Evolutionary conservation across 768 basidiomycete species (phyloP).

Genomic region (Naganishia randhawae): DNA sequence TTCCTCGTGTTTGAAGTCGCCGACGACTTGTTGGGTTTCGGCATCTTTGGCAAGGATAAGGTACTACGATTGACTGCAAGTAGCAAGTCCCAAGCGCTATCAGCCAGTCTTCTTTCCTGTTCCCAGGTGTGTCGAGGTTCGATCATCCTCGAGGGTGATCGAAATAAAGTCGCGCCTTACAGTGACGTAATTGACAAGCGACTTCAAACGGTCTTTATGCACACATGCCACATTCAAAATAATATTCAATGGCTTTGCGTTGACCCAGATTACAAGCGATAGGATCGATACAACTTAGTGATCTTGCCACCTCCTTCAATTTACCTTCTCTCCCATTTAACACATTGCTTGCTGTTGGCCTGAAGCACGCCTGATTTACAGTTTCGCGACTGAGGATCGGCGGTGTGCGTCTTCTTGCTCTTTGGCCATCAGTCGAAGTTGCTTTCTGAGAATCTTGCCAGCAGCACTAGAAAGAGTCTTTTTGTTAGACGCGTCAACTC

Average conservation of each 20-base stretch:
- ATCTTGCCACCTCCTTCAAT: background rate
- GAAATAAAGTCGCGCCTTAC: background rate
- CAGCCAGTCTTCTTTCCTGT: no score
- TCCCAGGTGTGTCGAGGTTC: no score
- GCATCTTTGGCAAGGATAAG: constrained; percentile 31
- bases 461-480: constrained; percentile 59
- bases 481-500: background rate
- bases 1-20: constrained; percentile 82
- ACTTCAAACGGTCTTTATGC: background rate
- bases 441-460: constrained; percentile 79
- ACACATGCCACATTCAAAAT: no score
- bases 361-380: background rate
- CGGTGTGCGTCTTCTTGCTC: constrained; percentile 6
- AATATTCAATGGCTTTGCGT: no score
- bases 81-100: no score
- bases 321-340: background rate
- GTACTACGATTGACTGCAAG: background rate
- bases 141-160: background rate
- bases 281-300: background rate
- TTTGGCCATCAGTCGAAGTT: constrained; percentile 53
- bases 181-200: background rate
- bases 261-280: background rate
- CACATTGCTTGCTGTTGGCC: no score
- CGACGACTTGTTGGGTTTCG: constrained; percentile 61
- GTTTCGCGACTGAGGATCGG: background rate